Base-by-base conservation (phyloP, 1,284 basidiomycete species). In the Cutaneotrichosporon mucoides region DNA sequence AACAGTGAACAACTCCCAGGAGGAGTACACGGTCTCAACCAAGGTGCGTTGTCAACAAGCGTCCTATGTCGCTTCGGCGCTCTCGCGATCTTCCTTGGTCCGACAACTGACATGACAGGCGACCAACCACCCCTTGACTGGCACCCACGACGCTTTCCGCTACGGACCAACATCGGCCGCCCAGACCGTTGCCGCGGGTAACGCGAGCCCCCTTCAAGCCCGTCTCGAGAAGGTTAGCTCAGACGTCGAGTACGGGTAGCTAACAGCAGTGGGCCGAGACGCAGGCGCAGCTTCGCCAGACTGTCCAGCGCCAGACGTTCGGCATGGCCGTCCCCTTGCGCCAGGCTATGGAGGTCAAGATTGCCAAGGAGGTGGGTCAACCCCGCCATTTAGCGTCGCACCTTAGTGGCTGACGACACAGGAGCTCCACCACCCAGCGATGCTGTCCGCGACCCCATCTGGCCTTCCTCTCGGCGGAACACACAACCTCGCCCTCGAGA, bases 221-320 rank as follows among this genome's bases (percentile, higher is more conserved):
- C 66, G 77, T 57, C 62, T 79, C 13, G 69, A 76, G 62, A 75
- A 78, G 70, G 76, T 75, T 9, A 51, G 74, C 62, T 45, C n/a
- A n/a, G n/a, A n/a, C n/a, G n/a, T n/a, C n/a, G n/a, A n/a, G n/a
- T n/a, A n/a, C n/a, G n/a, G n/a, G n/a, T n/a, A n/a, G n/a, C n/a
- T n/a, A n/a, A n/a, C n/a, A 35, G 33, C 50, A 96, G 92, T 99
- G 95, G 95, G 87, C 92, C 59, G 86, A 86, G 66, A 94, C 94
- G 5, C 92, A 95, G 75, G 88, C 92, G 74, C 88, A 89, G 75
- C 76, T 94, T 59, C 89, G 89, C 75, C 81, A 96, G 62, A 92
- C 86, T 47, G 81, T 96, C 79, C 85, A 92, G 74, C 85, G 94
- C 56, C 88, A 93, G 77, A 79, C 88, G 42, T 89, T 88, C 72